phyloP scores from a whole-genome alignment of 257 asterid species.

The Haberlea rhodopensis region DNA sequence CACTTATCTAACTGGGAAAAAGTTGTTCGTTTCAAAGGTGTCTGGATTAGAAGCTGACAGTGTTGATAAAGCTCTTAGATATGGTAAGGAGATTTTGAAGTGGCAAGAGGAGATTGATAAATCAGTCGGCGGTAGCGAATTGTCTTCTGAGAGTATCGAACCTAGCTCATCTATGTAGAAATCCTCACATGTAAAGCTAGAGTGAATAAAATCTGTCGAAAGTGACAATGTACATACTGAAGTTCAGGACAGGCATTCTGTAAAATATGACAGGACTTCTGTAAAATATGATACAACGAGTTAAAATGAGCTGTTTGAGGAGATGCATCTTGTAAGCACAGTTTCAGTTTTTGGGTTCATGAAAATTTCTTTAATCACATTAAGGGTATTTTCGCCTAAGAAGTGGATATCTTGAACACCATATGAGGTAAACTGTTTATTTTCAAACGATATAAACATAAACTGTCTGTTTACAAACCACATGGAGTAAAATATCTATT shows the following conservation, averaged over 20 bases:
- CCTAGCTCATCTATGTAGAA: slow-evolving; percentile 53
- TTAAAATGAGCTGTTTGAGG: slow-evolving; percentile 13
- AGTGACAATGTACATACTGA: slow-evolving; percentile 16
- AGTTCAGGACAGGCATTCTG: slow-evolving; percentile 16
- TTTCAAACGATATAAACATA: no score
- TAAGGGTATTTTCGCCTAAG: no score
- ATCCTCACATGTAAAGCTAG: not conserved
- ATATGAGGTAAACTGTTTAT: no score
- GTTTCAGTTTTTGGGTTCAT: no score
- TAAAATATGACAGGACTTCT: not conserved
- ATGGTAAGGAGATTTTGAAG: slow-evolving; percentile 60
- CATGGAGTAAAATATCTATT: no score
- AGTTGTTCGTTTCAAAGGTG: slow-evolving; percentile 55
- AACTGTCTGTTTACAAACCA: no score
- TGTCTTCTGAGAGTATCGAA: slow-evolving; percentile 57
- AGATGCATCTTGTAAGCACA: no score
- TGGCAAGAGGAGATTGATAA: slow-evolving; percentile 60
- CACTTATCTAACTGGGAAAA: slow-evolving; percentile 41
- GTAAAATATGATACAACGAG: no score
- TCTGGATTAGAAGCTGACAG: slow-evolving; percentile 72
- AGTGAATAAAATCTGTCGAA: not conserved
- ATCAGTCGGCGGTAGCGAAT: slow-evolving; percentile 37
- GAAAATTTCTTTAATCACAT: no score
- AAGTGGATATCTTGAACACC: no score
- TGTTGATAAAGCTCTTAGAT: slow-evolving; percentile 63